Base-by-base conservation (phyloP, 2,329 filamentous ascomycete genomes). In the Scytalidium lignicola region DNA sequence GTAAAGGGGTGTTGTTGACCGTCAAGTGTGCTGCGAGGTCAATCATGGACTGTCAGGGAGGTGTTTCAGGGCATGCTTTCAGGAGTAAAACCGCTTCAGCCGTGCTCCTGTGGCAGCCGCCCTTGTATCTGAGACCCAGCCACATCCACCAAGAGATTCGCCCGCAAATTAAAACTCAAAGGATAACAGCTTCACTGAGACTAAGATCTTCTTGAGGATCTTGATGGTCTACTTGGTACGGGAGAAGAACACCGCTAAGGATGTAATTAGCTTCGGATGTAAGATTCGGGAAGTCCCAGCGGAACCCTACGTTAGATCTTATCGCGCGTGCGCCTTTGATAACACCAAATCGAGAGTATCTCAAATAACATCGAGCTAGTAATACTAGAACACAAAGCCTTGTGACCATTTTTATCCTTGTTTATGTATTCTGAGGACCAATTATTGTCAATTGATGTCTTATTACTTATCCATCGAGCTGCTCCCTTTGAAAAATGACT, bases 401-500 rank as follows among this genome's bases (percentile, higher is more conserved):
- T n/a, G 6, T 5, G n/a, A 13, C 15, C n/a, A 9, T 37, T 9
- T 13, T 37, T 4, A 17, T 4, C 15, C n/a, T 17, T 7, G 15
- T 37, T 9, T 4, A 37, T 37, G 32, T 37, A 37, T 37, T 37
- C 12, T 21, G 41, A 23, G 20, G 21, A 12, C 10, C 19, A 43
- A 43, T 6, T 19, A 21, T 13, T 17, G 6, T 9, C 9, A 15
- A 7, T 15, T 17, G 32, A 37, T 17, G 13, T 23, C 20, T 15
- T n/a, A 13, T 29, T 26, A 17, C 42, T n/a, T 20, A 7, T 19
- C 5, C 21, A 28, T 28, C 21, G 17, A 18, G 13, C 13, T 17
- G 19, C 32, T 26, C 37, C 21, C 17, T 42, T 17, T 13, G 37
- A 43, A 60, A 44, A 44, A 79, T 79, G 76, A 58, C 68, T 4